A percentile compares a stretch with the other conserved stretches of the same genome.
Conservation (phyloP, 78 protist species). For the Dictyostelium purpureum region DNA sequence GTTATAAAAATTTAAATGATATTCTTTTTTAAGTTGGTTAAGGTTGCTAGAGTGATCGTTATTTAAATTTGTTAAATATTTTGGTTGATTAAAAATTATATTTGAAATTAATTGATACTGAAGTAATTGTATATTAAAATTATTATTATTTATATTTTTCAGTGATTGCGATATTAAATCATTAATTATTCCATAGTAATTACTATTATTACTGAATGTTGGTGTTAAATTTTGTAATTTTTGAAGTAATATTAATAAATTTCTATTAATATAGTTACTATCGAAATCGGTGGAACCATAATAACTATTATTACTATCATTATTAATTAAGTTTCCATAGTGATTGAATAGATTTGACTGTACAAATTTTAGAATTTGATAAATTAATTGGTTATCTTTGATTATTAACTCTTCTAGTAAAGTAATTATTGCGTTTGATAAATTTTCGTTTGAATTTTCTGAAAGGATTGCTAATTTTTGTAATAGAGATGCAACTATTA, state of each 20-base stretch:
- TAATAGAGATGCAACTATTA: background rate
- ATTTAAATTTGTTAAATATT: background rate
- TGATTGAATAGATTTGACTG: slow-evolving; percentile 7
- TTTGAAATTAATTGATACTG: background rate
- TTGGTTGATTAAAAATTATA: background rate
- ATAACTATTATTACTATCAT: background rate
- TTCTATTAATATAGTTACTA: background rate
- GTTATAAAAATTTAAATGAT: background rate
- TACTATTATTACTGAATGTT: background rate
- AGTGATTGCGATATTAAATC: background rate
- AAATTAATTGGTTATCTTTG: background rate
- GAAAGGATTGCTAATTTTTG: background rate
- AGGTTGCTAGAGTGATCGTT: background rate
- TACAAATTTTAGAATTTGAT: background rate
- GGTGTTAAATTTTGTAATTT: slow-evolving; percentile 9
- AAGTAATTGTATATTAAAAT: background rate
- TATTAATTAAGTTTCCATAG: background rate
- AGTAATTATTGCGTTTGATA: background rate
- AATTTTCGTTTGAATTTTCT: background rate
- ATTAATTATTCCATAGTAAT: too few relatives aligned
- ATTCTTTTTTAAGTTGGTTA: background rate
- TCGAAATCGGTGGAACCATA: background rate
- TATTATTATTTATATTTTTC: background rate
- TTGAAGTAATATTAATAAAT: background rate
- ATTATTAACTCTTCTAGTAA: slow-evolving; percentile 3